These are phyloP conservation scores for Rhizopus sp. DNA, from an alignment of 371 early-diverging fungal species.

Conservation along the genomic window DNA sequence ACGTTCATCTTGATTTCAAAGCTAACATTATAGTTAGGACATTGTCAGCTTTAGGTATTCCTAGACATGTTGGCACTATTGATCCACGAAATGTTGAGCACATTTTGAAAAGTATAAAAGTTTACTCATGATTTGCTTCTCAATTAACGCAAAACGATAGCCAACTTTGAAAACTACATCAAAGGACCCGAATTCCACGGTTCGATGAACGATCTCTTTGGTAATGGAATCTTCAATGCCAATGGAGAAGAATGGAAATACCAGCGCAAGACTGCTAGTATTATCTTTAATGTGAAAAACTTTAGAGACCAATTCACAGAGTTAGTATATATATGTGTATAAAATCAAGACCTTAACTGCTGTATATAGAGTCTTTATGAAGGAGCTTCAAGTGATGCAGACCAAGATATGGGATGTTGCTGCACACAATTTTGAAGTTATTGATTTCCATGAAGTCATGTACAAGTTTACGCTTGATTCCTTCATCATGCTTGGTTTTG, in stretches of 20 bases:
- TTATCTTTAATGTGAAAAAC: slow-evolving; percentile 73
- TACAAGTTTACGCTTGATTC: slow-evolving; percentile 57
- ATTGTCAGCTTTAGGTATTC: slow-evolving; percentile 21
- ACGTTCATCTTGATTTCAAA: background rate
- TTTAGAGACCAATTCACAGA: slow-evolving; percentile 67
- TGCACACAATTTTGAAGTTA: slow-evolving; percentile 13
- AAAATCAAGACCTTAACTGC: background rate
- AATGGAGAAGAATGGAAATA: slow-evolving; percentile 69
- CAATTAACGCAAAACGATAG: slow-evolving; percentile 12
- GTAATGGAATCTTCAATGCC: slow-evolving; percentile 74
- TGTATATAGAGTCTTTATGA: slow-evolving; percentile 45
- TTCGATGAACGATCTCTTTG: slow-evolving; percentile 51
- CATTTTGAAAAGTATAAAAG: slow-evolving; percentile 8
- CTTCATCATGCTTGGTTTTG: slow-evolving; percentile 57
- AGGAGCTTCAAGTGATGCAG: slow-evolving; percentile 35
- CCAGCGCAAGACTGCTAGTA: slow-evolving; percentile 69
- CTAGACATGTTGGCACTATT: slow-evolving; percentile 14
- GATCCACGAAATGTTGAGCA: slow-evolving; percentile 25
- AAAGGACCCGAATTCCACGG: slow-evolving; percentile 51
- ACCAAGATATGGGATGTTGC: slow-evolving; percentile 31
- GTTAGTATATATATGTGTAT: slow-evolving; percentile 15
- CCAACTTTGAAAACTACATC: slow-evolving; percentile 61
- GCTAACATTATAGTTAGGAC: slow-evolving; percentile 5
- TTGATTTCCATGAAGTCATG: slow-evolving; percentile 52
- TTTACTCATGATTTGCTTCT: slow-evolving; percentile 5